Conservation (phyloP, 805 yeast species). For the Cyberlindnera subsufficiens region DNA sequence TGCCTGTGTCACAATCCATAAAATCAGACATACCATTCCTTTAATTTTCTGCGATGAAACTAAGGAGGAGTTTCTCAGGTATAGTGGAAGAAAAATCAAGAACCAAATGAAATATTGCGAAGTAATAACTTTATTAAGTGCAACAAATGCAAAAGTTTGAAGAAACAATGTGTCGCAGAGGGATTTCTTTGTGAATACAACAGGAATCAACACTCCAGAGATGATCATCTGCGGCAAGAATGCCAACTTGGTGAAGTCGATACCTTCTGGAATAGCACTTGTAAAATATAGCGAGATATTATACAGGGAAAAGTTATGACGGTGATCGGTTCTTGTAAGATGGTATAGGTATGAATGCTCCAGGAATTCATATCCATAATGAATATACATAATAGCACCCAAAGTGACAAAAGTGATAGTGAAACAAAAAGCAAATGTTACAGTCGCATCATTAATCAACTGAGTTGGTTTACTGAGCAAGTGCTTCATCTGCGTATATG, state of each 20-base stretch:
- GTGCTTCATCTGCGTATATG: constrained; percentile 14
- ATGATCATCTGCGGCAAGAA: constrained; percentile 77
- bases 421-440: constrained; percentile 36
- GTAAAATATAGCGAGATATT: constrained; percentile 64
- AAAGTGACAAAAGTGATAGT: constrained; percentile 38
- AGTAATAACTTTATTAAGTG: constrained; percentile 80
- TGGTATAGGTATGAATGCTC: constrained; percentile 81
- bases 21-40: constrained; percentile 36
- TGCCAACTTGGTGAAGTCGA: constrained; percentile 51
- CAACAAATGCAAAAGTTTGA: constrained; percentile 73
- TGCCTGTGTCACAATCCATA: constrained; percentile 73
- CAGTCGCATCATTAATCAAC: constrained; percentile 34
- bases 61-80: constrained; percentile 41
- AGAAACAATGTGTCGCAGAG: constrained; percentile 56
- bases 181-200: constrained; percentile 35
- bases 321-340: constrained; percentile 76
- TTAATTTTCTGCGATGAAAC: constrained; percentile 22
- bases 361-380: constrained; percentile 73
- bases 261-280: constrained; percentile 29
- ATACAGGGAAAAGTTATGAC: constrained; percentile 92
- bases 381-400: constrained; percentile 54
- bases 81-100: constrained; percentile 76
- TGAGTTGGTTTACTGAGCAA: constrained; percentile 20
- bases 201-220: constrained; percentile 55
- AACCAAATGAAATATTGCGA: constrained; percentile 97